A percentile compares a stretch with the other conserved stretches of the same genome.
Conservation (phyloP, 2,329 filamentous ascomycete species). For the Paraphaeosphaeria minitans region DNA sequence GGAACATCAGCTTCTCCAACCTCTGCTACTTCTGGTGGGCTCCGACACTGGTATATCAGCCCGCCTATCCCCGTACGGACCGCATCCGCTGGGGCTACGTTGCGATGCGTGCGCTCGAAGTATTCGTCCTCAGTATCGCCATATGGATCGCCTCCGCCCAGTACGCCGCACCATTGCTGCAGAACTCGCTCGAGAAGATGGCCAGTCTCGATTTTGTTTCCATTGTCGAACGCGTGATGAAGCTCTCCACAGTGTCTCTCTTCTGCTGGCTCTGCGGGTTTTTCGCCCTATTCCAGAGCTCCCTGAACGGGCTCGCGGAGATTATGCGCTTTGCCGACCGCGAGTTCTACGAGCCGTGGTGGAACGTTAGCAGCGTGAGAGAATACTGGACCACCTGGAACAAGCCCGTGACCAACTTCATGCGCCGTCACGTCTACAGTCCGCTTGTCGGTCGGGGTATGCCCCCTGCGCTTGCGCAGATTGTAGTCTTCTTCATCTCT, state of each 20-base stretch:
- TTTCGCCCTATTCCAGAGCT: slow-evolving; percentile 93
- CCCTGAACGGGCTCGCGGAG: slow-evolving; percentile 89
- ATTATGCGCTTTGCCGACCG: slow-evolving; percentile 88
- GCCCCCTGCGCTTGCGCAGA: slow-evolving; percentile 70
- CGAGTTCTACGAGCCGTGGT: slow-evolving; percentile 97
- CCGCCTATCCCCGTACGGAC: slow-evolving; percentile 85
- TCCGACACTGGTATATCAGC: slow-evolving; percentile 94
- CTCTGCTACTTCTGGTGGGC: slow-evolving; percentile 98
- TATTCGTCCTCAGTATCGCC: slow-evolving; percentile 77
- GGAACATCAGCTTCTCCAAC: slow-evolving; percentile 87
- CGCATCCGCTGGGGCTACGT: slow-evolving; percentile 88
- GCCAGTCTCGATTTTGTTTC: slow-evolving; percentile 77
- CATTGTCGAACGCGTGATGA: slow-evolving; percentile 88
- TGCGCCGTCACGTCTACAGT: slow-evolving; percentile 91
- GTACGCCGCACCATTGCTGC: slow-evolving; percentile 87
- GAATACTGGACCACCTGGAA: slow-evolving; percentile 98
- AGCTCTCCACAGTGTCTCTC: slow-evolving; percentile 91
- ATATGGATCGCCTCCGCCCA: slow-evolving; percentile 96
- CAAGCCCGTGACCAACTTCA: slow-evolving; percentile 95
- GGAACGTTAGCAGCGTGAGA: slow-evolving; percentile 81
- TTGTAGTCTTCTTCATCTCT: slow-evolving; percentile 85
- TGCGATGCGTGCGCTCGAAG: slow-evolving; percentile 78
- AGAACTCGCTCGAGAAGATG: slow-evolving; percentile 89
- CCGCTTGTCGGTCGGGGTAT: slow-evolving; percentile 86
- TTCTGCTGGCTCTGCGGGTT: slow-evolving; percentile 98